phyloP scores from a whole-genome alignment of 139 green algal species.

The Zygnema circumcarinatum region DNA sequence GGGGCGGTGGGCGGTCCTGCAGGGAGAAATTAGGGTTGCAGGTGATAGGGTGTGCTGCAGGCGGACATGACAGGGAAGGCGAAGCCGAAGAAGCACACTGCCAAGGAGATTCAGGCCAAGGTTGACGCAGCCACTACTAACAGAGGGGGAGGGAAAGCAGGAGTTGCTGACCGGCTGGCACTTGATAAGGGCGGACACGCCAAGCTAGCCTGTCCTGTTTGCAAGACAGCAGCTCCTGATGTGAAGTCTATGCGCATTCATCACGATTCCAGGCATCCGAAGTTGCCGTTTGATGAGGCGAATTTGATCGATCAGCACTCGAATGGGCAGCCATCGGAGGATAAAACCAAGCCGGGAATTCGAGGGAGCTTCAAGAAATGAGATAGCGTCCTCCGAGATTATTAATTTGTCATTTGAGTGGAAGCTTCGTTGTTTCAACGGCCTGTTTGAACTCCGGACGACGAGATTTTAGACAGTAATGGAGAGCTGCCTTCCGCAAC shows the following conservation, averaged over 20 bases:
- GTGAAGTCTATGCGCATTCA: conserved; percentile 83
- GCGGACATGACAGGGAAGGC: conserved; percentile 74
- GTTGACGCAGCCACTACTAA: conserved; percentile 70
- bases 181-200: conserved; percentile 76
- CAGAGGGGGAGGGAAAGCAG: conserved; percentile 73
- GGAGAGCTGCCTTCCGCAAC: too few relatives aligned
- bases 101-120: conserved; percentile 72
- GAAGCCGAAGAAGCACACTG: conserved; percentile 84
- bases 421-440: too few relatives aligned
- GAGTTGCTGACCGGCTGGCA: conserved; percentile 67
- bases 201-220: conserved; percentile 77
- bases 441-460: too few relatives aligned
- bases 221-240: conserved; percentile 66
- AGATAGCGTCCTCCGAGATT: too few relatives aligned
- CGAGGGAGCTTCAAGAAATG: conserved; percentile 46
- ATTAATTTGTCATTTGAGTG: too few relatives aligned
- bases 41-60: background rate
- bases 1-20: too few relatives aligned
- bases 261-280: conserved; percentile 80
- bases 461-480: too few relatives aligned
- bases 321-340: background rate
- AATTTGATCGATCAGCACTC: conserved; percentile 62
- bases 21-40: too few relatives aligned
- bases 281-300: conserved; percentile 73
- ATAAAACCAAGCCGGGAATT: conserved; percentile 36